Conservation (phyloP, 768 basidiomycete genomes). For the Dioszegia aurantiaca region DNA sequence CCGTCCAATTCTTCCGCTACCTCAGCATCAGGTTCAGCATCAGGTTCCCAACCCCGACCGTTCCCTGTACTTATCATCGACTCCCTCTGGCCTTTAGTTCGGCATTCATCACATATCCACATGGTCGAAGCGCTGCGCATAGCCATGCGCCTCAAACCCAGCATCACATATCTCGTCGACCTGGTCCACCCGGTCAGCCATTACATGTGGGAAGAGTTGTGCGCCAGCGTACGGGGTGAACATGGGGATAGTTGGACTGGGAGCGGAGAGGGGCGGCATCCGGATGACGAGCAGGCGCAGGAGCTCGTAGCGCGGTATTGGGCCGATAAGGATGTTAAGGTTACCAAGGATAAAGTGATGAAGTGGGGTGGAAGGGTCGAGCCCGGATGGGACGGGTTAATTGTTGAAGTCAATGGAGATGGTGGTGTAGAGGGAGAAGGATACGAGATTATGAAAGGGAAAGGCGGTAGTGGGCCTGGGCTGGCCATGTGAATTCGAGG, state of each 20-base stretch:
- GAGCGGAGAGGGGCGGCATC: slow-evolving; percentile 8
- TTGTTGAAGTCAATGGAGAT: slow-evolving; percentile 56
- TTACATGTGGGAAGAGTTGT: slow-evolving; percentile 69
- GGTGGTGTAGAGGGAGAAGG: slow-evolving; percentile 11
- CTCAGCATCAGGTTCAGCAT: slow-evolving; percentile 17
- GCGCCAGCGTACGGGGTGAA: slow-evolving; percentile 55
- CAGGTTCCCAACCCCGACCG: slow-evolving; percentile 30
- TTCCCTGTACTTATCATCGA: slow-evolving; percentile 70
- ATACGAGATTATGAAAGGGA: slow-evolving; percentile 10
- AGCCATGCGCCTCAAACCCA: slow-evolving; percentile 62
- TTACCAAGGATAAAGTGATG: slow-evolving; percentile 49
- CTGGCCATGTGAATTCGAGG: neutral
- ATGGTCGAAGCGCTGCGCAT: slow-evolving; percentile 62
- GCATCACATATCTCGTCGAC: slow-evolving; percentile 68
- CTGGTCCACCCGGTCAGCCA: slow-evolving; percentile 75
- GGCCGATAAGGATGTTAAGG: slow-evolving; percentile 54
- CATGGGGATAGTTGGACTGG: slow-evolving; percentile 47
- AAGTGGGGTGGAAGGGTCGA: slow-evolving; percentile 59
- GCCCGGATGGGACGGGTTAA: slow-evolving; percentile 73
- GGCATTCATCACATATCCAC: slow-evolving; percentile 78
- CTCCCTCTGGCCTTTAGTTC: slow-evolving; percentile 61
- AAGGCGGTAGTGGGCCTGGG: slow-evolving; percentile 11
- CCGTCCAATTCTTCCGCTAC: slow-evolving; percentile 1
- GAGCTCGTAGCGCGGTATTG: slow-evolving; percentile 58
- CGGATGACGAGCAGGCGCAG: slow-evolving; percentile 46